Evolutionary conservation across 2,329 filamentous ascomycete genomes (phyloP), one percentile per base, ranked within the genome.

Genomic region (Fusarium sp.): DNA sequence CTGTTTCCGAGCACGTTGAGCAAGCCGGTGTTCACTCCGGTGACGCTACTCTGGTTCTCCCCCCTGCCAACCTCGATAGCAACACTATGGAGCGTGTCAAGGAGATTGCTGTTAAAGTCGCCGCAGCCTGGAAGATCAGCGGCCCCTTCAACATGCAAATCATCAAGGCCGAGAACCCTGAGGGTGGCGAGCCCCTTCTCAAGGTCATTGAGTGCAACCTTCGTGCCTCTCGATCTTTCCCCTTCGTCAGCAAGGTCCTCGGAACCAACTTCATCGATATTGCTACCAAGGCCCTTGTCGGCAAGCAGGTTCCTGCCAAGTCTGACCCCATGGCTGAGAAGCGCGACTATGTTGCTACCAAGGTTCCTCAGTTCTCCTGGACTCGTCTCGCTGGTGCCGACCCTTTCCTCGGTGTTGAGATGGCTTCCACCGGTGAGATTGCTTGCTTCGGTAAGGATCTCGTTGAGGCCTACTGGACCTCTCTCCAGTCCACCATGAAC

Each of bases 101-200:
- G 90, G 94, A 94, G 76, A 98, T 99, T 77, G 95, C 96, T 21
- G 84, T 95, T 83, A 98, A 97, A 89, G 95, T 99, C 58, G 96
- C 96, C 74, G 93, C 96, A 84, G 96, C 96, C 52, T 98, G 95
- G 94, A 94, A 89, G 79, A 98, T 98, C 82, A 98, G 94, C 25
- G 96, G 96, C 61, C 96, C 96, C 66, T 99, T 98, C 90, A 99
- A 99, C 89, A 98, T 99, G 95, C 96, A 99, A 82, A 97, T 99
- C 84, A 98, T 99, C 89, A 97, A 97, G 86, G 94, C 93, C 39
- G 88, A 93, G 18, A 86, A 92, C 78, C 90, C 92, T 37, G 91
- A 93, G 66, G 93, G 93, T 64, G 92, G 91, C 62, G 89, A 92
- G 79, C 90, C 93, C 38, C 87, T 89, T 33, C 89, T 98, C 74